A percentile compares a stretch with the other conserved stretches of the same genome.
These are phyloP conservation scores for Alectoria sarmentosa DNA, from an alignment of 495 filamentous ascomycete species.

Conservation along the genomic window DNA sequence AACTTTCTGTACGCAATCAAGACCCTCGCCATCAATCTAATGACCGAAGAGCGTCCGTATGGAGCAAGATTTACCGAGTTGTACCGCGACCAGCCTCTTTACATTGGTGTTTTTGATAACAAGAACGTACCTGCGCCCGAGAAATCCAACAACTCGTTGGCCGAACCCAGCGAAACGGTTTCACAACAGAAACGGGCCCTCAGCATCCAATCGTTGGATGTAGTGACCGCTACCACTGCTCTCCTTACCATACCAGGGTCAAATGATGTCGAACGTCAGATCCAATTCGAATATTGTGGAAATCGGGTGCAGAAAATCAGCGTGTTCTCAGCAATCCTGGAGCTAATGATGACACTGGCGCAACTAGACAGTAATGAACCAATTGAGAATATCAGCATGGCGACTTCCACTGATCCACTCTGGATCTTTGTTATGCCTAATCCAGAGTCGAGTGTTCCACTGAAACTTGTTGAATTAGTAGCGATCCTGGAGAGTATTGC, in stretches of 20 bases:
- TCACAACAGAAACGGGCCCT: neutral
- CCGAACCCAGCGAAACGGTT: neutral
- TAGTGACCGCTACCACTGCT: neutral
- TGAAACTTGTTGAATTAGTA: neutral
- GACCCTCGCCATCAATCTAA: neutral
- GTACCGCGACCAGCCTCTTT: neutral
- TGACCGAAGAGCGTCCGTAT: neutral
- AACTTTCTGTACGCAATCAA: neutral
- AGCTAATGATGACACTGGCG: neutral
- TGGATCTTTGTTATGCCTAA: neutral
- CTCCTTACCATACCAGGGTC: neutral
- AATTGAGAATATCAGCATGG: neutral
- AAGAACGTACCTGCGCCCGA: neutral
- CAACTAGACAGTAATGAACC: neutral
- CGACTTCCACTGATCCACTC: neutral
- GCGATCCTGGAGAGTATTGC: conserved; percentile 1
- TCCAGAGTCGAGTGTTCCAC: neutral
- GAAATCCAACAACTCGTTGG: neutral
- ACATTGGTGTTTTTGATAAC: neutral
- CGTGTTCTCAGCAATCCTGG: neutral
- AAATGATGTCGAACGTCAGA: neutral
- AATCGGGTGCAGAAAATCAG: neutral
- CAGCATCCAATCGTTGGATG: neutral
- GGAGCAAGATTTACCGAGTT: neutral
- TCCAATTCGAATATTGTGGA: neutral